Conservation (phyloP, 1,284 basidiomycete species). For the Golubevia sp. region DNA sequence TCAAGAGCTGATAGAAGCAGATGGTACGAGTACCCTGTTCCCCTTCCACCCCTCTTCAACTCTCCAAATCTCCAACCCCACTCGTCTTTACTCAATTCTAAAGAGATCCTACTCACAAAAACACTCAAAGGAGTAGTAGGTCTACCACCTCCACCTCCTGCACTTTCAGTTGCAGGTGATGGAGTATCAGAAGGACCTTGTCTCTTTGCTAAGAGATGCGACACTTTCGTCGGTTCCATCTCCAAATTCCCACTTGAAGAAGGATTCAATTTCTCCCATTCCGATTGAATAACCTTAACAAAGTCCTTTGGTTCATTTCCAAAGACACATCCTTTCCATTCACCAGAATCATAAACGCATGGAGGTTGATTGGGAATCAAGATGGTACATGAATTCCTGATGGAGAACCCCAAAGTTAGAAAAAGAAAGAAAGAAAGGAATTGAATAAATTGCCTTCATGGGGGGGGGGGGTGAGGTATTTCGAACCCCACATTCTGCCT, state of each 20-base stretch:
- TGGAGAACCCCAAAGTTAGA: not conserved
- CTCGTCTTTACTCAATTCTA: too few species aligned
- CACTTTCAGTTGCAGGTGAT: not conserved
- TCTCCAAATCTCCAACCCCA: too few species aligned
- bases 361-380: conserved; percentile 28
- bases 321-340: conserved; percentile 40
- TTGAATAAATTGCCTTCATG: too few species aligned
- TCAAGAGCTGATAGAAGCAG: too few species aligned
- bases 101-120: conserved; percentile 54
- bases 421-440: not conserved
- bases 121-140: conserved; percentile 38
- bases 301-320: conserved; percentile 36
- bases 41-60: too few species aligned
- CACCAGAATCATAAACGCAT: conserved; percentile 33
- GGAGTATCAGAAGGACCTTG: not conserved
- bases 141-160: conserved; percentile 11
- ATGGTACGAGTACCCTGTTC: too few species aligned
- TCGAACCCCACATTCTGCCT: not conserved
- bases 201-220: not conserved
- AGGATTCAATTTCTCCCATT: conserved; percentile 1
- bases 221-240: not conserved
- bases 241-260: not conserved
- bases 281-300: conserved; percentile 32
- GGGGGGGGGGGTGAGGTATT: too few species aligned
- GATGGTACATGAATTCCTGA: conserved; percentile 23